Evolutionary conservation across 768 basidiomycete species (phyloP), one percentile per base, ranked within the genome.

Genomic region (Boletus rubescentipes): DNA sequence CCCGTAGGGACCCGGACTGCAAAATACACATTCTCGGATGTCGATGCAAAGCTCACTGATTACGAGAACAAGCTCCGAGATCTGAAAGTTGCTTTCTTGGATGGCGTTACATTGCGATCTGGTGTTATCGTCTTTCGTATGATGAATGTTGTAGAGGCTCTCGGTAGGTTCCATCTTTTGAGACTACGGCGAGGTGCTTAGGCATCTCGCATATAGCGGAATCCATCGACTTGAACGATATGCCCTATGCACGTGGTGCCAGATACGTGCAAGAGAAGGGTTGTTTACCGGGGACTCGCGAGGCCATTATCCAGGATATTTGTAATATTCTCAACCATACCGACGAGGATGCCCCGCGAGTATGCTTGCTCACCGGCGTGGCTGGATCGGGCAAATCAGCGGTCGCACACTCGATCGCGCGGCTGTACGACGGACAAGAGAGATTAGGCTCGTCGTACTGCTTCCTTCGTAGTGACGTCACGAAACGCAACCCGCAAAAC

Each of bases 371-470:
- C 15, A 55, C 60, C 11, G 71, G 71, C 3, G 55, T 57, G 16
- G 57, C 61, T 0, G 67, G 63, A 18, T 72, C 67, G 1, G 71
- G 70, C 14, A 72, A 73, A 46, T 70, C 72, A 11, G 58, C 64
- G 1, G 51, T 72, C 20, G 72, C 71, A 4, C 64, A 69, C 42
- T 60, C 66, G 8, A 63, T 69, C 20, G 70, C 72, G 44, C 46
- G 46, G 20, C 38, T 59, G 11, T 70, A 69, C 26, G 61, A 68
- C 11, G 51, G 54, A 11, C 58, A 69, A 38, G 16, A 54, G 30
- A 62, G 72, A 23, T 53, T 73, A 2, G 72, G 72, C 16, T 70
- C 72, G 21, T 67, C 67, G 6, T 67, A 63, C 18, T 74, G 63
- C 48, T 68, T 74, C 51, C 52, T 61, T 18, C 59, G 53, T 2